phyloP scores from a whole-genome alignment of 2,329 filamentous ascomycete species.

The Beauveria bassiana region DNA sequence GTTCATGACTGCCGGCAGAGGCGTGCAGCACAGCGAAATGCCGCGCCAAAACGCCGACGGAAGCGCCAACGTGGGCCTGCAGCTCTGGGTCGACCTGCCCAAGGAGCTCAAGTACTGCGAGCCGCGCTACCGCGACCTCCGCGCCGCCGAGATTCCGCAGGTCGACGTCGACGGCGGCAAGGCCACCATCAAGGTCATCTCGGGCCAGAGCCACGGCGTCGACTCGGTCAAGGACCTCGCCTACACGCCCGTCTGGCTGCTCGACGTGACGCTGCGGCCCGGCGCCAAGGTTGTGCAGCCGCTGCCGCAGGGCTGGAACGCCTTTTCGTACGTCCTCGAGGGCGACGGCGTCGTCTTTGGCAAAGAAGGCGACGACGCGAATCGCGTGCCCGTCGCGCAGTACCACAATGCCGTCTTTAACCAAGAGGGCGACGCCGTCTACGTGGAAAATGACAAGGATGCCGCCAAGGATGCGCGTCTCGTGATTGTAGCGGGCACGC shows the following conservation, averaged over 20 bases:
- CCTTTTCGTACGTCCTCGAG: slow-evolving; percentile 79
- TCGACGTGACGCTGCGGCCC: slow-evolving; percentile 74
- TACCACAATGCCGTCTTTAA: slow-evolving; percentile 91
- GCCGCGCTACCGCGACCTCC: slow-evolving; percentile 82
- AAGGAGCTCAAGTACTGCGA: slow-evolving; percentile 77
- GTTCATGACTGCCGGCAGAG: slow-evolving; percentile 92
- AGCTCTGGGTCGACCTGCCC: slow-evolving; percentile 93
- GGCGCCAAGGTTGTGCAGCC: slow-evolving; percentile 70
- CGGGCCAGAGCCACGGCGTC: slow-evolving; percentile 72
- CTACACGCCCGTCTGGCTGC: slow-evolving; percentile 94
- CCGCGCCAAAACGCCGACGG: slow-evolving; percentile 71
- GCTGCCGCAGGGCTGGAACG: slow-evolving; percentile 76
- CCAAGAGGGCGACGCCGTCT: slow-evolving; percentile 66
- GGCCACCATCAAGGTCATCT: slow-evolving; percentile 84
- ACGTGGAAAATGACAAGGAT: slow-evolving; percentile 58
- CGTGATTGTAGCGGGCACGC: slow-evolving; percentile 70
- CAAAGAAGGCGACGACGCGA: slow-evolving; percentile 37
- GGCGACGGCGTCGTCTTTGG: slow-evolving; percentile 61
- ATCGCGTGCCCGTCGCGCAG: slow-evolving; percentile 44
- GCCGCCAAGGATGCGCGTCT: slow-evolving; percentile 53
- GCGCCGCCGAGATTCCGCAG: slow-evolving; percentile 68
- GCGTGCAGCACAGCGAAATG: slow-evolving; percentile 96
- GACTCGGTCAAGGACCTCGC: slow-evolving; percentile 85
- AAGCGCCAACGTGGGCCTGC: slow-evolving; percentile 73
- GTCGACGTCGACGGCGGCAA: slow-evolving; percentile 64